Conservation (phyloP, 495 filamentous ascomycete species). For the Xylaria curta region DNA sequence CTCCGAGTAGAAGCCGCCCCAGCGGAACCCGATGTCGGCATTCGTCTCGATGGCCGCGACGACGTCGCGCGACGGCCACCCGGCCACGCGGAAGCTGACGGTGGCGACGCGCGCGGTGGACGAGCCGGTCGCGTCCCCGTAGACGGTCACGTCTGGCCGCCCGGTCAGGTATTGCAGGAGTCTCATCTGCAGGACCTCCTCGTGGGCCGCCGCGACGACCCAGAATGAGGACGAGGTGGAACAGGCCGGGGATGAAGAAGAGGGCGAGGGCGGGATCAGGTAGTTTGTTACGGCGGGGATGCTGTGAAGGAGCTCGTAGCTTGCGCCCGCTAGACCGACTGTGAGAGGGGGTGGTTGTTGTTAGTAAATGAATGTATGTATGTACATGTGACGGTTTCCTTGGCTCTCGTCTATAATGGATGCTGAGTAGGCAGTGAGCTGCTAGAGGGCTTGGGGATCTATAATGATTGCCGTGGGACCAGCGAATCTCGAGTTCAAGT, state of each 20-base stretch:
- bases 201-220: conserved; percentile 61
- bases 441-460: too few species aligned
- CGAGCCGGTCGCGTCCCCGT: conserved; percentile 58
- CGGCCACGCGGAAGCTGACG: conserved; percentile 68
- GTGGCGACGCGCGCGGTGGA: conserved; percentile 62
- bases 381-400: background rate
- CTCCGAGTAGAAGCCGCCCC: conserved; percentile 72
- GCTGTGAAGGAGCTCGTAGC: conserved; percentile 68
- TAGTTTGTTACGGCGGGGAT: conserved; percentile 65
- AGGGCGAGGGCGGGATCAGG: conserved; percentile 40
- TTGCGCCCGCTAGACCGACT: conserved; percentile 64
- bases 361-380: background rate
- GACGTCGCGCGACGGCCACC: conserved; percentile 59
- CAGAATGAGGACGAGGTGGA: conserved; percentile 43
- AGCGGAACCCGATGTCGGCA: conserved; percentile 63
- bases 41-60: conserved; percentile 66
- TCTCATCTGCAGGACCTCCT: conserved; percentile 62
- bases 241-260: background rate
- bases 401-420: too few species aligned
- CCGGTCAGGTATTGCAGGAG: conserved; percentile 62
- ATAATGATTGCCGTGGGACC: background rate
- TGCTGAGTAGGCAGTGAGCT: background rate
- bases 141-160: conserved; percentile 58
- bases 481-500: background rate
- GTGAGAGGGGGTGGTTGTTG: background rate